Evolutionary conservation across 306 rosid species (phyloP).

Genomic region (Cotoneaster glaucophyllus): DNA sequence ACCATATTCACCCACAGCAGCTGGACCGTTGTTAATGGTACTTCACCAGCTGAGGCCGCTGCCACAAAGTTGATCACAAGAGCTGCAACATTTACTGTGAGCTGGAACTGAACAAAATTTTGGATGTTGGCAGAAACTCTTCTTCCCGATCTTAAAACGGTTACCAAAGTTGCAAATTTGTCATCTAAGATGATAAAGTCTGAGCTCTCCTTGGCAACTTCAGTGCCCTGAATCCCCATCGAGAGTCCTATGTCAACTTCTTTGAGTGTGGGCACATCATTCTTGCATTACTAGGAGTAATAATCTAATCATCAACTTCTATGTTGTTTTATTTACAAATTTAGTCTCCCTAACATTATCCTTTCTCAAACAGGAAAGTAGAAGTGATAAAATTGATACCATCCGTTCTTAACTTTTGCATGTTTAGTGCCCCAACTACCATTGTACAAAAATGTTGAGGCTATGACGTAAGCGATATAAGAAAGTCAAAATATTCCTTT

Average conservation of each 20-base stretch:
- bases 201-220: constrained; percentile 22
- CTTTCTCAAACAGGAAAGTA: too few relatives aligned
- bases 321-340: too few relatives aligned
- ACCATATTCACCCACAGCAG: constrained; percentile 29
- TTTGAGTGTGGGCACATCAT: constrained; percentile 26
- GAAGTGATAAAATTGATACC: too few relatives aligned
- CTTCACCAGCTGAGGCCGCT: constrained; percentile 14
- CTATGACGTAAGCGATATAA: too few relatives aligned
- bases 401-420: too few relatives aligned
- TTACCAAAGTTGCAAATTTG: constrained; percentile 22
- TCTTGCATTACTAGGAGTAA: too few relatives aligned
- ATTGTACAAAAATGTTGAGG: too few relatives aligned
- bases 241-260: constrained; percentile 35
- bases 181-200: constrained; percentile 27
- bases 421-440: too few relatives aligned
- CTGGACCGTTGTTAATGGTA: constrained; percentile 18
- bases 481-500: too few relatives aligned
- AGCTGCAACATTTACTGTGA: constrained; percentile 17
- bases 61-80: constrained; percentile 26
- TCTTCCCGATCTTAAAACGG: constrained; percentile 33
- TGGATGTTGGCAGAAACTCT: constrained; percentile 25
- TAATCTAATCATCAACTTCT: too few relatives aligned
- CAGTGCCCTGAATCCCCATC: constrained; percentile 30
- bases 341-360: too few relatives aligned
- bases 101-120: constrained; percentile 34